Base-by-base conservation (phyloP, 1,139 yeast genomes). In the Taiozyma sp. region DNA sequence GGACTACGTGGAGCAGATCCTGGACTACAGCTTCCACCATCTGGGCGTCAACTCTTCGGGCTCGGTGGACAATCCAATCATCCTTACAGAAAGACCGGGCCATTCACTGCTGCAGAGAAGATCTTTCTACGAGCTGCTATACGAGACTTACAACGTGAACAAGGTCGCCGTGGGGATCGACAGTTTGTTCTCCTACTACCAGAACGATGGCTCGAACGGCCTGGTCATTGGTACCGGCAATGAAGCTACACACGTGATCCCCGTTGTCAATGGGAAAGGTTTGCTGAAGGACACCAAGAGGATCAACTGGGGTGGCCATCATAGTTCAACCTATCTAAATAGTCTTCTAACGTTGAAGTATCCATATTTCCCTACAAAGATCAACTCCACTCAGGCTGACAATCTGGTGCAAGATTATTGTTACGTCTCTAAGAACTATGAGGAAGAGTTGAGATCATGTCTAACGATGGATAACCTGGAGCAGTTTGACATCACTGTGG, bases 261-360 rank as follows among this genome's bases (percentile, higher is more conserved):
- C 99, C 0, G 90, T 93, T 3, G 57, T 88, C 1, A 66, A 79
- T 23, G 89, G 91, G 0, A 73, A 71, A 52, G 95, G 96, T 0
- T 60, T 84, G 3, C 68, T 90, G 49, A 72, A 79, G 46, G 86
- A 84, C 54, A 75, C 93, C 2, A 92, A 90, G 62, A 74, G 98
- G 61, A 81, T 95, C 44, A 92, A 90, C 64, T 90, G 95, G 89
- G 99, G 98, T 51, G 98, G 97, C 8, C 80, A 81, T 54, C 87
- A 81, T 50, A 79, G 92, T 2, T 81, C 79, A 36, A 81, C 78
- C 47, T 92, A 77, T 59, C 68, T 93, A 65, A 80, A 78, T 53
- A 79, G 75, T 58, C 74, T 87, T 36, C 70, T 95, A 47, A 76
- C 84, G 1, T 74, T 95, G 63, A 95, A 95, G 65, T 95, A 95